Evolutionary conservation across 2,329 filamentous ascomycete genomes (phyloP).

Genomic region (Pseudogymnoascus sp.): DNA sequence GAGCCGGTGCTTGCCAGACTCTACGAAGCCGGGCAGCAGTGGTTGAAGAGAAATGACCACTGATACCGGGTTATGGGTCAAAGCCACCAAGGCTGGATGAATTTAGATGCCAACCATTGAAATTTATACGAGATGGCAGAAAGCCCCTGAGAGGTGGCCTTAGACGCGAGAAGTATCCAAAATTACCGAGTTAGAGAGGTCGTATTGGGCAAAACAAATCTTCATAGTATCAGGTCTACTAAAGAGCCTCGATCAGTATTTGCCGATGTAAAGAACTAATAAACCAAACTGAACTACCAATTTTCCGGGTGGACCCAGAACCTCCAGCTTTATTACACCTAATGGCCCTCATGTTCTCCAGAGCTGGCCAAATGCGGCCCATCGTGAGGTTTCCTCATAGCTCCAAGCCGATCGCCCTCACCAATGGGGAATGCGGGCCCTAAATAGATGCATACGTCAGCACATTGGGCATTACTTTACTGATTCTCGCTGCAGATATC

Average conservation of each 20-base stretch:
- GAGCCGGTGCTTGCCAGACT: slow-evolving; percentile 16
- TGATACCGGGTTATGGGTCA: slow-evolving; percentile 3
- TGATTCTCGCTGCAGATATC: not conserved
- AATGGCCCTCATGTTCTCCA: not conserved
- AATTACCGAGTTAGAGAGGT: too few relatives aligned
- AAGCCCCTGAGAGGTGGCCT: not conserved
- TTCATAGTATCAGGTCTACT: not conserved
- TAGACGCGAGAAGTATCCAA: too few relatives aligned
- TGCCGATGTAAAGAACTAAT: not conserved
- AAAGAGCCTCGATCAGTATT: not conserved
- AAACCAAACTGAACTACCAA: not conserved
- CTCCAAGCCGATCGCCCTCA: not conserved
- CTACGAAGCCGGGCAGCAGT: slow-evolving; percentile 19
- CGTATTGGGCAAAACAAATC: too few relatives aligned
- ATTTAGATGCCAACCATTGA: too few relatives aligned
- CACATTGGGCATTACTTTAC: not conserved
- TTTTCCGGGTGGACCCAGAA: too few relatives aligned
- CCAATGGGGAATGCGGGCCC: too few relatives aligned
- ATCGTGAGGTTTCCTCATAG: not conserved
- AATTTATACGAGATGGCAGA: not conserved
- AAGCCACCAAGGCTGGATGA: too few relatives aligned
- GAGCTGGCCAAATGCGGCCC: not conserved
- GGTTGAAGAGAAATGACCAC: slow-evolving; percentile 23
- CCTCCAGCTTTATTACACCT: not conserved
- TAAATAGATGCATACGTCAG: too few relatives aligned